Base-by-base conservation (phyloP, 192 early-diverging fungal species). In the Coemansia nantahalensis region DNA sequence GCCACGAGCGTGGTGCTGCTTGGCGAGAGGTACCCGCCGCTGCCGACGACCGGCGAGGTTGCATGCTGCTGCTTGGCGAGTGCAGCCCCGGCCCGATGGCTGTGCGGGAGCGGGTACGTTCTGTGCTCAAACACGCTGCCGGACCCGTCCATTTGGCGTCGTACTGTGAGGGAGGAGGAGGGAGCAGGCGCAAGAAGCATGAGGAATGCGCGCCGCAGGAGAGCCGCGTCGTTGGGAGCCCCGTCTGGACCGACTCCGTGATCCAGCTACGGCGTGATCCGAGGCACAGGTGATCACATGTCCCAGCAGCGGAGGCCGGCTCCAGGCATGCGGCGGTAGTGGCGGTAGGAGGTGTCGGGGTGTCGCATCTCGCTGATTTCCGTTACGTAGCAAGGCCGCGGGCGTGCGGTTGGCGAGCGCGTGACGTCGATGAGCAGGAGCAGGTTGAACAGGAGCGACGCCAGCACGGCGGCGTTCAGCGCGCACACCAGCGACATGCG, bases 371-470 rank as follows among this genome's bases (percentile, higher is more conserved):
- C 70, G 22, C 58, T 58, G 10, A 74, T 43, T 26, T 59, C 59
- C 5, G 15, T 5, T 5, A 48, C 58, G 31, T 46, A 51, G 46
- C 63, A 74, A 23, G 59, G 45, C 21, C 47, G 30, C 2, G 47
- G 50, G 12, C 50, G 39, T 23, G 14, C 30, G 17, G 49, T 40
- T 6, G 53, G 45, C 13, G 33, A 52, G 18, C 48, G 55, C n/a
- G 39, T 34, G 11, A 74, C 62, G 1, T 45, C 41, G n/a, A 66
- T 19, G 4, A 74, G 59, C 38, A 74, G 19, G 5, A 56, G 22
- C 1, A 54, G 36, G 36, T 74, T 74, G 50, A 66, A 74, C 2
- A 44, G 21, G 19, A 74, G 45, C 14, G 63, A 66, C 0, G 48
- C 36, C 18, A 66, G 54, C 18, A 74, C 59, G 3, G 59, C 70